Evolutionary conservation across 768 basidiomycete genomes (phyloP).

Genomic region (Hericium rajendrae): DNA sequence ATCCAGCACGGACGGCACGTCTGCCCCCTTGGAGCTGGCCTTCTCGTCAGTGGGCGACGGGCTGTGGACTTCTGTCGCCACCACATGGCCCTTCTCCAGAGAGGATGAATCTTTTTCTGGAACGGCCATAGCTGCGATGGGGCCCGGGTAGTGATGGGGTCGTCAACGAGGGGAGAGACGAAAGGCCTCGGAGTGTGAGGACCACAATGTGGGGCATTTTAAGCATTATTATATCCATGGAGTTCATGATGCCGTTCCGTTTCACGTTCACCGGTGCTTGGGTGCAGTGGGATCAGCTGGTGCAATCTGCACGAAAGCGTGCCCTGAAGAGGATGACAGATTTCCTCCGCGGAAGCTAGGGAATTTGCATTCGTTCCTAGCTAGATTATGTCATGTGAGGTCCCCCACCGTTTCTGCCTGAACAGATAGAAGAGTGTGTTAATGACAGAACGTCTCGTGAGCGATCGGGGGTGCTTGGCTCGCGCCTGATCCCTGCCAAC

Average conservation of each 20-base stretch:
- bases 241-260: neutral
- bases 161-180: neutral
- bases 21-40: neutral
- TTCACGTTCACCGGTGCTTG: too few species aligned
- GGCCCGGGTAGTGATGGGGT: neutral
- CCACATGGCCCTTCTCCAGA: neutral
- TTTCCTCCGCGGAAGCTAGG: too few species aligned
- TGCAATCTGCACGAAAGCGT: neutral
- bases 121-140: neutral
- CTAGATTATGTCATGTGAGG: neutral
- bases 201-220: neutral
- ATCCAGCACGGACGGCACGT: slow-evolving; percentile 3
- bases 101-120: neutral
- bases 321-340: neutral
- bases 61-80: neutral
- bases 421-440: too few species aligned
- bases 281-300: neutral
- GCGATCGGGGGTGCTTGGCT: too few species aligned
- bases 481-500: too few species aligned
- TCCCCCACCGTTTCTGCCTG: neutral
- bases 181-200: neutral
- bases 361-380: neutral
- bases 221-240: neutral
- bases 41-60: neutral
- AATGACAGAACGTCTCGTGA: too few species aligned